phyloP scores from a whole-genome alignment of 805 yeast species.

The Wickerhamiella parazyma region DNA sequence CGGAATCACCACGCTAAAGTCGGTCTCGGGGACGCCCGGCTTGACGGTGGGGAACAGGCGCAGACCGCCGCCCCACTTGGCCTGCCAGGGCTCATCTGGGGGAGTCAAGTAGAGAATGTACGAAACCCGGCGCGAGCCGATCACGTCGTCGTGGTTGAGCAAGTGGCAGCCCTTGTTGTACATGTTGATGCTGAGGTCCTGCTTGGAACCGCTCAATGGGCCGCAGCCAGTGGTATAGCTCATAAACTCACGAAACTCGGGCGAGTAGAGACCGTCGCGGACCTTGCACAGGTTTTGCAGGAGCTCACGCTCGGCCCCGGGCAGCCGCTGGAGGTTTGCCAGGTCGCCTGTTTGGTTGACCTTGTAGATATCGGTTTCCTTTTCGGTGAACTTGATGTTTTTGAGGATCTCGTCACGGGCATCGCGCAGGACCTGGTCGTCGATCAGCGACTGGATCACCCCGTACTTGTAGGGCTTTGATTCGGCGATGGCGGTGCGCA shows the following conservation, averaged over 20 bases:
- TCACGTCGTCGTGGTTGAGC: constrained; percentile 93
- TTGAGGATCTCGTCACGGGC: constrained; percentile 76
- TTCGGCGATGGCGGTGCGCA: constrained; percentile 27
- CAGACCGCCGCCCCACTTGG: constrained; percentile 86
- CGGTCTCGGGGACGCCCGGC: constrained; percentile 82
- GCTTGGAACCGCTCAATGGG: constrained; percentile 73
- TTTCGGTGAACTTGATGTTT: constrained; percentile 79
- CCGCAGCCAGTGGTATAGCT: constrained; percentile 76
- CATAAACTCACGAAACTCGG: constrained; percentile 66
- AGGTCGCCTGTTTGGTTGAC: constrained; percentile 77
- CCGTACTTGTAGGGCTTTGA: constrained; percentile 89
- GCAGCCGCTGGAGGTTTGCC: constrained; percentile 79
- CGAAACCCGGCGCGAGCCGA: constrained; percentile 86
- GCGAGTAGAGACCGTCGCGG: constrained; percentile 77
- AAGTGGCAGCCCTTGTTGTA: constrained; percentile 89
- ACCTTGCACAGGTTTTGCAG: constrained; percentile 65
- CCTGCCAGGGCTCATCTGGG: constrained; percentile 79
- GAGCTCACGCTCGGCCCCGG: constrained; percentile 57
- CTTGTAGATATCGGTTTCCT: constrained; percentile 94
- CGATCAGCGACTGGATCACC: constrained; percentile 53
- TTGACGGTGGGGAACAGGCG: constrained; percentile 74
- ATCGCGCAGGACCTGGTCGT: constrained; percentile 60
- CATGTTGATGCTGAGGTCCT: constrained; percentile 85
- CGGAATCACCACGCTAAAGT: constrained; percentile 50
- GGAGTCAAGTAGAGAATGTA: constrained; percentile 88